Evolutionary conservation across 495 filamentous ascomycete species (phyloP), one percentile per base, ranked within the genome.

Genomic region (Trypethelium eluteriae): DNA sequence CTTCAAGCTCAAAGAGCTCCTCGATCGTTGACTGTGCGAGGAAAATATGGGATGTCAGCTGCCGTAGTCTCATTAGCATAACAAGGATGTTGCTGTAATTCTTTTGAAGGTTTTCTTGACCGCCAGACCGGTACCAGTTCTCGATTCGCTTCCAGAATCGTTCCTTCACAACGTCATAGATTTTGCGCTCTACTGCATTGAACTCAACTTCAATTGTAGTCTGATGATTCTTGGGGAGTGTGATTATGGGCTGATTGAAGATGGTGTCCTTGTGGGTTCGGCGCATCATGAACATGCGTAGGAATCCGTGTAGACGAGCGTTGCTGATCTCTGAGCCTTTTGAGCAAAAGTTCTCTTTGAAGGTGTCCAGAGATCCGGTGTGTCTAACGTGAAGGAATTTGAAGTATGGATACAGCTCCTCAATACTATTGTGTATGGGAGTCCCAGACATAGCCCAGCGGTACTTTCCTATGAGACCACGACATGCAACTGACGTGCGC

Each of bases 361-460:
- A 89, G 2, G 73, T 70, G 3, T 74, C 62, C 56, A 76, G 79
- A 38, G 67, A 71, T 1, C 77, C 78, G 0, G 75, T 79, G 46
- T 78, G 64, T 2, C 79, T 77, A 11, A 85, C 81, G 0, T 74
- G 69, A 0, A 89, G 74, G 66, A 89, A 89, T 36, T 82, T 78
- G 64, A 90, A 81, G 68, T 85, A 86, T 0, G 86, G 81, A 66
- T 80, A 89, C 11, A 88, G 74, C 68, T 88, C 84, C 11, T 74
- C 70, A 0, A 77, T 68, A 18, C 62, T 63, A 63, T 74, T 78
- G 44, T 62, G 32, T 32, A 66, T 70, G 32, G 72, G 68, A 5
- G 25, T 90, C 1, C 85, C 88, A 12, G 75, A 82, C 0, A 91
- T 39, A 0, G 81, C 76, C 88, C 88, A 91, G 44, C 82, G 80